A percentile compares a stretch with the other conserved stretches of the same genome.
phyloP scores from a whole-genome alignment of 202 grass and related monocot species.

The Cymbopogon flexuosus region DNA sequence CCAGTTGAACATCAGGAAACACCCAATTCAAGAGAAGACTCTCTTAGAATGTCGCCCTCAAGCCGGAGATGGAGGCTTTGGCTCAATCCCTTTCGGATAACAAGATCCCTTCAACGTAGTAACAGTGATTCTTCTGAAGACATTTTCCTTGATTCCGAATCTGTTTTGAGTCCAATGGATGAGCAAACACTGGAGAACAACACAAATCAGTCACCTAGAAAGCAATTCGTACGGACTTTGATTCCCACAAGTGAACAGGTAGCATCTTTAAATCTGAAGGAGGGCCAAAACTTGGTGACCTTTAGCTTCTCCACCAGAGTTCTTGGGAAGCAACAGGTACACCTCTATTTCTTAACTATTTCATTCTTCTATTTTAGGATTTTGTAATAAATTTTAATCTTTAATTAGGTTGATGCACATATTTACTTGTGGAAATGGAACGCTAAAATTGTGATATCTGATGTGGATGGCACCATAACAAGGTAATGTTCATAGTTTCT shows the following conservation, averaged over 20 bases:
- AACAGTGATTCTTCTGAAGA: constrained; percentile 89
- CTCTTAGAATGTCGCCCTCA: constrained; percentile 62
- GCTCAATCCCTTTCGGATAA: constrained; percentile 84
- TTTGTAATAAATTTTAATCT: constrained; percentile 32
- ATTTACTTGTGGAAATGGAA: constrained; percentile 99
- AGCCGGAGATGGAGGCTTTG: constrained; percentile 84
- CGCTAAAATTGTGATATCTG: constrained; percentile 96
- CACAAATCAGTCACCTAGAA: constrained; percentile 65
- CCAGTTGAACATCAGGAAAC: constrained; percentile 49
- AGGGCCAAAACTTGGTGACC: constrained; percentile 87
- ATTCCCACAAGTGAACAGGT: constrained; percentile 94
- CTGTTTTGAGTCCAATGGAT: constrained; percentile 71
- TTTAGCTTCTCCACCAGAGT: constrained; percentile 95
- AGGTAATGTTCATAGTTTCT: constrained; percentile 50
- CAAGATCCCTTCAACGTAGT: constrained; percentile 74
- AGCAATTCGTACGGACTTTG: constrained; percentile 87
- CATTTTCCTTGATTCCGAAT: constrained; percentile 84
- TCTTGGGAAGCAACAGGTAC: constrained; percentile 90
- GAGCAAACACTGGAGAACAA: constrained; percentile 58
- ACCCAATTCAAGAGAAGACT: constrained; percentile 39
- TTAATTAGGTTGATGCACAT: constrained; percentile 89
- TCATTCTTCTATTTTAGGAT: constrained; percentile 24
- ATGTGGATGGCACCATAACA: constrained; percentile 98
- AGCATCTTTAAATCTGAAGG: constrained; percentile 83
- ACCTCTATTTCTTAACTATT: constrained; percentile 28